These are phyloP conservation scores for Wickerhamomyces queroliae DNA, from an alignment of 805 yeast species.

Conservation along the genomic window DNA sequence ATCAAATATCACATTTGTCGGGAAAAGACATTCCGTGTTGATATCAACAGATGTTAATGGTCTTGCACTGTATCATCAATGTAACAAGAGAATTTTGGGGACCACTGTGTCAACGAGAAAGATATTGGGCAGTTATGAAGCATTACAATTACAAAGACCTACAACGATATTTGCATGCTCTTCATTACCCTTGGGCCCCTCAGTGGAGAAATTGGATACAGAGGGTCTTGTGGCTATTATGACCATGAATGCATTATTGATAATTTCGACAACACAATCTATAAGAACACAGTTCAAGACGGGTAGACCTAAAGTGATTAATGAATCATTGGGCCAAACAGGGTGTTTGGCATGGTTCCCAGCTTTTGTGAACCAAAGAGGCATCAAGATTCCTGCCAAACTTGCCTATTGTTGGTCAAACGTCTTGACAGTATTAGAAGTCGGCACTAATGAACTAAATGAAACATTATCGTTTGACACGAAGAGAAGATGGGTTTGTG, in stretches of 20 bases:
- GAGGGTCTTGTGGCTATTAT: slow-evolving; percentile 57
- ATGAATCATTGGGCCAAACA: slow-evolving; percentile 24
- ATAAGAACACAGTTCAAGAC: slow-evolving; percentile 48
- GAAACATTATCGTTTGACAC: slow-evolving; percentile 31
- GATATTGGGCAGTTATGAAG: slow-evolving; percentile 44
- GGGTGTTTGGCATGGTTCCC: slow-evolving; percentile 68
- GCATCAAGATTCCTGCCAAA: slow-evolving; percentile 31
- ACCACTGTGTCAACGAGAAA: slow-evolving; percentile 40
- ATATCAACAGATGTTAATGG: slow-evolving; percentile 53
- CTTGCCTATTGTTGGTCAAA: slow-evolving; percentile 71
- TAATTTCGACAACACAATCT: slow-evolving; percentile 50
- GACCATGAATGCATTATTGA: slow-evolving; percentile 41
- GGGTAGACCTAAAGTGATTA: slow-evolving; percentile 37
- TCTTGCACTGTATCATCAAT: slow-evolving; percentile 57
- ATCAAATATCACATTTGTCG: slow-evolving; percentile 40
- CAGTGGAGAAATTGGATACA: slow-evolving; percentile 46
- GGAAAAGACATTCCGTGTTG: slow-evolving; percentile 48
- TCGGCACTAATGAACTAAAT: slow-evolving; percentile 31
- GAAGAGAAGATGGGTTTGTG: slow-evolving; percentile 35
- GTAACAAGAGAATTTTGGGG: slow-evolving; percentile 51
- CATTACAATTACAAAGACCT: slow-evolving; percentile 8
- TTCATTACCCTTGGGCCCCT: slow-evolving; percentile 57
- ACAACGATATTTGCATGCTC: slow-evolving; percentile 36
- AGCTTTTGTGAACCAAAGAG: slow-evolving; percentile 25
- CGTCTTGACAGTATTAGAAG: slow-evolving; percentile 47